Conservation (phyloP, 257 asterid genomes). For the Sherardia arvensis region DNA sequence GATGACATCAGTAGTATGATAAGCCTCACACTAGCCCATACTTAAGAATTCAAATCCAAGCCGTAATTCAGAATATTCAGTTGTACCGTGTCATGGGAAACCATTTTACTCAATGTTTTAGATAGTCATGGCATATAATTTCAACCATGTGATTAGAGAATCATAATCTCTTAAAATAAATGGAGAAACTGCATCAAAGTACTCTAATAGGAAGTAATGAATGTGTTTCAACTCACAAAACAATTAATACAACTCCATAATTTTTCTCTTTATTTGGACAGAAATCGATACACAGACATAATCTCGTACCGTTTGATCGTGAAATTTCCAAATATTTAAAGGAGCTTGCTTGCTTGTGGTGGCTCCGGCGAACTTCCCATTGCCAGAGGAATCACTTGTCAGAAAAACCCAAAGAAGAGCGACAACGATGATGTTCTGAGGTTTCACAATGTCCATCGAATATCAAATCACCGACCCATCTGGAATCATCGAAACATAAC, state of each 20-base stretch:
- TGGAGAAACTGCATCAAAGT: background rate
- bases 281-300: background rate
- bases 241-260: background rate
- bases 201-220: background rate
- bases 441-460: constrained; percentile 42
- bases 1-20: no score
- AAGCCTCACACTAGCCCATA: background rate
- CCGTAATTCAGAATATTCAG: background rate
- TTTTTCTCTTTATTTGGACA: no score
- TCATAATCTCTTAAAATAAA: background rate
- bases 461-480: constrained; percentile 25
- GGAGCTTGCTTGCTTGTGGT: constrained; percentile 14
- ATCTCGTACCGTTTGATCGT: constrained; percentile 28
- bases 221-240: background rate
- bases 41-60: background rate
- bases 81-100: background rate
- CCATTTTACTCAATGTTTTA: background rate
- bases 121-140: background rate
- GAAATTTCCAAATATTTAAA: constrained; percentile 18
- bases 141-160: background rate
- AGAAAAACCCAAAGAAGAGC: constrained; percentile 43
- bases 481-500: constrained; percentile 9
- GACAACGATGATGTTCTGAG: constrained; percentile 34
- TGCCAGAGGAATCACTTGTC: constrained; percentile 43
- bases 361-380: constrained; percentile 37